Percentiles rank a stretch among this genome's conserved stretches.
Evolutionary conservation across 2,329 filamentous ascomycete genomes (phyloP).

Genomic region (Hyphodiscus sp.): DNA sequence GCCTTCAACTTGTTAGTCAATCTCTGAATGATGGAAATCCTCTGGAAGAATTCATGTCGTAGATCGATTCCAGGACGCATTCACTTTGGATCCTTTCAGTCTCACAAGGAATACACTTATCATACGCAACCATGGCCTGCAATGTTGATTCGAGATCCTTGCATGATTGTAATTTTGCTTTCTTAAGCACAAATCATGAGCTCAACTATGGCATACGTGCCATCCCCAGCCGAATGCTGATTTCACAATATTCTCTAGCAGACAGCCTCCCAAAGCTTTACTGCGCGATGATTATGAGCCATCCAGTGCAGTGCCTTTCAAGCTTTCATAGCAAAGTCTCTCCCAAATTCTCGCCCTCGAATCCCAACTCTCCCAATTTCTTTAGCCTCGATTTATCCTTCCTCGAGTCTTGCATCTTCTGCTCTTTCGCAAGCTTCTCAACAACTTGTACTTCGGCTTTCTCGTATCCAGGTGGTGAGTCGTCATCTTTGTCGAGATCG

Average conservation of each 20-base stretch:
- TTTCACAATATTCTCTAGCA: conserved; percentile 46
- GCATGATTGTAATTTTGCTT: conserved; percentile 7
- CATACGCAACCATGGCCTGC: neutral
- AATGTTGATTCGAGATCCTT: neutral
- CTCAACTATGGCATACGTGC: neutral
- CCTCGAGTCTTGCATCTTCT: conserved; percentile 60
- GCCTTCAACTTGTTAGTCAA: too few relatives aligned
- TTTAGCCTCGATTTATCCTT: conserved; percentile 66
- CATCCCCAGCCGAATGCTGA: conserved; percentile 28
- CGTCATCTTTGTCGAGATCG: conserved; percentile 92
- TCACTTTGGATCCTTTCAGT: neutral
- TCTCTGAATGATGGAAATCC: too few relatives aligned
- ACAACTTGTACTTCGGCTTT: conserved; percentile 62
- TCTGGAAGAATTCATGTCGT: too few relatives aligned
- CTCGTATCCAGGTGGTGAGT: conserved; percentile 64
- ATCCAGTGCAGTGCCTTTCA: neutral
- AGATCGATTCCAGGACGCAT: neutral
- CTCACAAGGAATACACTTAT: conserved; percentile 27
- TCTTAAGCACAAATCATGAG: conserved; percentile 2
- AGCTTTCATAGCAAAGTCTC: conserved; percentile 59
- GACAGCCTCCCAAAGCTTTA: conserved; percentile 6
- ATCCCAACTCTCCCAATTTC: conserved; percentile 72
- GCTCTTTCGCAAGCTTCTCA: conserved; percentile 64
- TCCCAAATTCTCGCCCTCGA: conserved; percentile 78
- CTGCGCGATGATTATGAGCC: conserved; percentile 1